Percentiles rank a stretch among this genome's conserved stretches.
phyloP scores from a whole-genome alignment of 176 grass and related monocot genomes.

The Paspalum notatum region DNA sequence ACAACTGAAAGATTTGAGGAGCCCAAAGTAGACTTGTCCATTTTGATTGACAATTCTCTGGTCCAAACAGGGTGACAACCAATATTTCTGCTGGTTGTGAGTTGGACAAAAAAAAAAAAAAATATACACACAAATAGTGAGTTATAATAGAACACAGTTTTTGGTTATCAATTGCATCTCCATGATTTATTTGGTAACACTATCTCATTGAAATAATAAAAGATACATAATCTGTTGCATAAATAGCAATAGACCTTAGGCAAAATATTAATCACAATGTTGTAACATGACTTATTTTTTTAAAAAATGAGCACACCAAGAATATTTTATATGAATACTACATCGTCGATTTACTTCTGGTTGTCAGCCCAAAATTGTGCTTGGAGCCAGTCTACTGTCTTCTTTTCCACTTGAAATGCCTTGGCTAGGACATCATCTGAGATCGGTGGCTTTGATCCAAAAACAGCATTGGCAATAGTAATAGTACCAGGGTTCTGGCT shows the following conservation, averaged over 20 bases:
- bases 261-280: not conserved
- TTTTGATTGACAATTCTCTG: too few species aligned
- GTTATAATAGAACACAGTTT: too few species aligned
- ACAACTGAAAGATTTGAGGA: too few species aligned
- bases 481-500: constrained; percentile 18
- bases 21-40: too few species aligned
- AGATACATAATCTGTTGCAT: too few species aligned
- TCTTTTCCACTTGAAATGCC: constrained; percentile 26
- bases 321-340: not conserved
- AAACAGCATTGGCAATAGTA: constrained; percentile 20
- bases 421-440: constrained; percentile 20
- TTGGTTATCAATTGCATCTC: too few species aligned
- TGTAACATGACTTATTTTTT: not conserved
- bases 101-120: too few species aligned
- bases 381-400: not conserved
- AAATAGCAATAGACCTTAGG: not conserved
- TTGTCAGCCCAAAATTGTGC: constrained; percentile 13
- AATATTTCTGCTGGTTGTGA: too few species aligned
- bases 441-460: constrained; percentile 13
- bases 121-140: too few species aligned
- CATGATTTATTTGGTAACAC: too few species aligned
- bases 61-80: too few species aligned
- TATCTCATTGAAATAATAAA: too few species aligned
- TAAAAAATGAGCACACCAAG: not conserved
- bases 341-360: not conserved